Evolutionary conservation across 1,139 yeast genomes (phyloP).

Genomic region (Yamadazyma dendronema): DNA sequence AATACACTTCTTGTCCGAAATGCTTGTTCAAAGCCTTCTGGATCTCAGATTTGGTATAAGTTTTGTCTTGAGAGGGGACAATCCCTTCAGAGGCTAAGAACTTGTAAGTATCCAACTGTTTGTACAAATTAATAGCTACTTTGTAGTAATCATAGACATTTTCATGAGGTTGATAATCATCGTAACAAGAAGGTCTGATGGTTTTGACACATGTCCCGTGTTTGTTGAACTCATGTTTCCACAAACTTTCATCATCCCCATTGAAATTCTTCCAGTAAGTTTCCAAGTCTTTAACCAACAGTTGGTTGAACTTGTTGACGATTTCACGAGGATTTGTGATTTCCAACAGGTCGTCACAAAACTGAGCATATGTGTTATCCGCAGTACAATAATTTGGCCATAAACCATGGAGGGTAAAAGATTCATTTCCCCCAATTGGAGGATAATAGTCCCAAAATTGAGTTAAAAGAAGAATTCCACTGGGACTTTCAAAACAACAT

Average conservation of each 20-base stretch:
- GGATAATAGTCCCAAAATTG: slow-evolving; percentile 96
- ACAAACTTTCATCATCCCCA: slow-evolving; percentile 70
- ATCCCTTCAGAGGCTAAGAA: slow-evolving; percentile 70
- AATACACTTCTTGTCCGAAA: slow-evolving; percentile 62
- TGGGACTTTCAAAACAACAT: slow-evolving; percentile 86
- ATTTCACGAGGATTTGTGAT: slow-evolving; percentile 52
- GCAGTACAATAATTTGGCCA: slow-evolving; percentile 52
- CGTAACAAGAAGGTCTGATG: slow-evolving; percentile 68
- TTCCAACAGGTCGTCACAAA: slow-evolving; percentile 66
- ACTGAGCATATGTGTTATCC: slow-evolving; percentile 38
- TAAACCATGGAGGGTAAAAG: slow-evolving; percentile 66
- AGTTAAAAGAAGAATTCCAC: slow-evolving; percentile 76
- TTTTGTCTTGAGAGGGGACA: slow-evolving; percentile 56
- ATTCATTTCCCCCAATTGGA: slow-evolving; percentile 74
- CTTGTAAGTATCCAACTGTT: slow-evolving; percentile 65
- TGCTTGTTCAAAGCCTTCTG: slow-evolving; percentile 58
- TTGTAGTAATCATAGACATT: slow-evolving; percentile 80
- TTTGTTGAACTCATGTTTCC: slow-evolving; percentile 94
- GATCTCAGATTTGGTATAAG: slow-evolving; percentile 67
- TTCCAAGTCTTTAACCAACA: slow-evolving; percentile 57
- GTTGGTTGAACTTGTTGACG: slow-evolving; percentile 49
- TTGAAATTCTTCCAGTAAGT: slow-evolving; percentile 74
- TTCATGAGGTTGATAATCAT: slow-evolving; percentile 24
- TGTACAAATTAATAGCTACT: slow-evolving; percentile 62
- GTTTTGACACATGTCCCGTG: slow-evolving; percentile 94